A percentile compares a stretch with the other conserved stretches of the same genome.
These are phyloP conservation scores for Rhizopogon vinicolor DNA, from an alignment of 768 basidiomycete species.

Conservation along the genomic window DNA sequence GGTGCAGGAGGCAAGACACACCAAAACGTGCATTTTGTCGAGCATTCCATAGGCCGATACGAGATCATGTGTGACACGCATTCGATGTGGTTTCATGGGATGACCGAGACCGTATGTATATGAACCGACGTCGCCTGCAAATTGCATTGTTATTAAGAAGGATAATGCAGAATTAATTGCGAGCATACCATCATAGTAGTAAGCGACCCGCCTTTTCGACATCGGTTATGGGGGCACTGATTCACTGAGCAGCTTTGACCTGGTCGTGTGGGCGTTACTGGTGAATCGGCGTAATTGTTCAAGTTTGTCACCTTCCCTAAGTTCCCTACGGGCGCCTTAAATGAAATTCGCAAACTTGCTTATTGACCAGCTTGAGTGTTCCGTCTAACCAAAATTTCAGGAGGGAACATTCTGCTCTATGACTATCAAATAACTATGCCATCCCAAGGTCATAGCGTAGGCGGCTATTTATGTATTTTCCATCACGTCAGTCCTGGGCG, in stretches of 20 bases:
- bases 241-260: not conserved
- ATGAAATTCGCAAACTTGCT: too few species aligned
- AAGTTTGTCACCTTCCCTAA: too few species aligned
- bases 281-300: not conserved
- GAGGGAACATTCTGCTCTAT: too few species aligned
- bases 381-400: too few species aligned
- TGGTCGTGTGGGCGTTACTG: not conserved
- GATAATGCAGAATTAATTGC: not conserved
- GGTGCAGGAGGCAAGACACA: conserved; percentile 32
- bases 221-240: conserved; percentile 25
- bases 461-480: too few species aligned
- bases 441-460: too few species aligned
- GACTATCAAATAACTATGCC: too few species aligned
- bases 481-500: too few species aligned
- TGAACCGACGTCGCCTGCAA: conserved; percentile 61
- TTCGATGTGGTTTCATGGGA: conserved; percentile 95
- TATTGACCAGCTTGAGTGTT: too few species aligned
- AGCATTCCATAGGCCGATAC: conserved; percentile 90
- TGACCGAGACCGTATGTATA: conserved; percentile 87
- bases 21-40: conserved; percentile 90
- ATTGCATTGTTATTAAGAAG: conserved; percentile 1
- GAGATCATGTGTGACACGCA: conserved; percentile 90
- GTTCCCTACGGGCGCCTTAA: too few species aligned
- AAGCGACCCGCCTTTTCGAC: conserved; percentile 72
- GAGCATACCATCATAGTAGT: conserved; percentile 73